A percentile compares a stretch with the other conserved stretches of the same genome.
Evolutionary conservation across 2,329 filamentous ascomycete genomes (phyloP).

Genomic region (Ploettnerulaceae sp.): DNA sequence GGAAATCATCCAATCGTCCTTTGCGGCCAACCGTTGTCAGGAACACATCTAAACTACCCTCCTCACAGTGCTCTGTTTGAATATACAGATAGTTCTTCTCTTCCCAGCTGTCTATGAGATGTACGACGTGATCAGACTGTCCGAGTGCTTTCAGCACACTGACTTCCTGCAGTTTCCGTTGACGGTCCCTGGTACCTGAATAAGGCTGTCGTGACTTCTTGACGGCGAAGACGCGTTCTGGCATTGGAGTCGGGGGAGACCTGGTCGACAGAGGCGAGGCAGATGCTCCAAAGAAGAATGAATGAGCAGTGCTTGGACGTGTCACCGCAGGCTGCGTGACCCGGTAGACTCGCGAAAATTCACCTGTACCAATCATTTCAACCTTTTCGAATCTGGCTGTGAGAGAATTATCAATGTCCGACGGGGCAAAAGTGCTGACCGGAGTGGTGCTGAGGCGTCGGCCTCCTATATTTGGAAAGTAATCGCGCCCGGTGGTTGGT

Average conservation of each 20-base stretch:
- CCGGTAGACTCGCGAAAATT: constrained; percentile 89
- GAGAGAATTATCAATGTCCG: constrained; percentile 71
- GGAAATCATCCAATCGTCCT: constrained; percentile 89
- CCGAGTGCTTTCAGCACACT: constrained; percentile 70
- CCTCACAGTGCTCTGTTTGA: constrained; percentile 94
- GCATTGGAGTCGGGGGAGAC: constrained; percentile 49
- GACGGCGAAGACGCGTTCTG: constrained; percentile 73
- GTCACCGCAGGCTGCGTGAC: constrained; percentile 49
- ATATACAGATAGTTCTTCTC: constrained; percentile 83
- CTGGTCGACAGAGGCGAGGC: constrained; percentile 44
- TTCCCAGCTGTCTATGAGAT: constrained; percentile 85
- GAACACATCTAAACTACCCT: constrained; percentile 85
- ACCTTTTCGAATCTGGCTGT: constrained; percentile 75
- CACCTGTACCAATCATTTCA: constrained; percentile 75
- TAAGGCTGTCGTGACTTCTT: constrained; percentile 87
- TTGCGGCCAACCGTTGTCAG: constrained; percentile 76
- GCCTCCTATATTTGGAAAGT: constrained; percentile 52
- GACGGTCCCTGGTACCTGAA: constrained; percentile 72
- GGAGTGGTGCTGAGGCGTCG: constrained; percentile 61
- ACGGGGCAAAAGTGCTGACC: constrained; percentile 63
- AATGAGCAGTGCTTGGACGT: constrained; percentile 39
- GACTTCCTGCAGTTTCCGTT: constrained; percentile 80
- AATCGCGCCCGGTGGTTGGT: constrained; percentile 60
- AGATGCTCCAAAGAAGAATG: constrained; percentile 36
- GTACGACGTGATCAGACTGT: constrained; percentile 78